Percentiles rank a stretch among this genome's conserved stretches.
phyloP scores from a whole-genome alignment of 352 stramenopile species.

The Globisporangium irregulare region DNA sequence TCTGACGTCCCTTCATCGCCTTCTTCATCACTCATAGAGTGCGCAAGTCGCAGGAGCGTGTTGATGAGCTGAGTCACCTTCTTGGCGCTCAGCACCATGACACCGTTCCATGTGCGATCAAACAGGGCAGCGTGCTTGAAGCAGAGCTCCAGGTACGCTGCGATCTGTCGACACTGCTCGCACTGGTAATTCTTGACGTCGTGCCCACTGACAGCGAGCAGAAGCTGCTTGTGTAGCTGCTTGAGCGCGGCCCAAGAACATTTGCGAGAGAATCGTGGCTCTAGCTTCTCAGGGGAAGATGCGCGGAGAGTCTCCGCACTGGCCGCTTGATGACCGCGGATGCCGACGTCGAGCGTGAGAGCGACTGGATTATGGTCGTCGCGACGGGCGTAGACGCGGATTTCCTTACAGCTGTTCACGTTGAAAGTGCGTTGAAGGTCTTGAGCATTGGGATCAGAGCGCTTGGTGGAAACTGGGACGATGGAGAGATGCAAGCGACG shows the following conservation, averaged over 20 bases:
- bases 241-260: background rate
- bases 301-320: background rate
- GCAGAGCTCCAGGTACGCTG: conserved; percentile 5
- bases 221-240: background rate
- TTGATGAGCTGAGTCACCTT: conserved; percentile 3
- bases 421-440: no score
- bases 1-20: no score
- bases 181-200: background rate
- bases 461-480: no score
- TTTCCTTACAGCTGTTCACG: no score
- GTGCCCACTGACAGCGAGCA: background rate
- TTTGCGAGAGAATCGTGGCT: background rate
- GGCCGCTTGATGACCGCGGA: background rate
- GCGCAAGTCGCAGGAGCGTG: background rate
- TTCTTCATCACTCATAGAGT: background rate
- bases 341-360: conserved; percentile 8
- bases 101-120: conserved; percentile 4
- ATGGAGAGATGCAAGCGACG: no score
- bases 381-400: background rate
- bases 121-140: conserved; percentile 4
- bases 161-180: background rate
- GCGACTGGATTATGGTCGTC: background rate
- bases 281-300: background rate
- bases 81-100: background rate
- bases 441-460: no score